Evolutionary conservation across 1,284 basidiomycete species (phyloP), one percentile per base, ranked within the genome.

Genomic region (Abortiporus biennis): DNA sequence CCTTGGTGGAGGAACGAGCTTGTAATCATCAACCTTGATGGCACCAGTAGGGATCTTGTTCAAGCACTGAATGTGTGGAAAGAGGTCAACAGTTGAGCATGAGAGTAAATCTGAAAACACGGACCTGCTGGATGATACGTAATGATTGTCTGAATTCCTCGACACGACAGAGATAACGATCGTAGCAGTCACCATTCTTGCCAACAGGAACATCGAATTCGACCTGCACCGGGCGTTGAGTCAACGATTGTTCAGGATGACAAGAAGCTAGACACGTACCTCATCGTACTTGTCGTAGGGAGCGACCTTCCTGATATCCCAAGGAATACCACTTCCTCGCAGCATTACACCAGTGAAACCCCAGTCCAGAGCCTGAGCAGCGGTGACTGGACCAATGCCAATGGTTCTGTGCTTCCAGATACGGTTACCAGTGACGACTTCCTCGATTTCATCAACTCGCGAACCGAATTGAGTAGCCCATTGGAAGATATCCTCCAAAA

Each of bases 211-310:
- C 72, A 57, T 99, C 93, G 57, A 99, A 98, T 59, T 99, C 95
- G 55, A 98, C 93, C 80, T 85, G 16, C 12, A 17, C 4, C 16
- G 20, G 29, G n/a, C 12, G 35, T 12, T 40, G 32, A 47, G 20
- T n/a, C n/a, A 20, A 17, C 16, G n/a, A 9, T n/a, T n/a, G 17
- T 11, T 15, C 41, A 37, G 29, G 13, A 6, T 13, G 12, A 8
- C 20, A 33, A 36, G 35, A 23, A 29, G 34, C 40, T 25, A 22
- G 17, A 23, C 19, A 29, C 67, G 42, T 48, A 80, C 83, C 78
- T 97, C 84, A 57, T 91, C 92, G 62, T 99, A 98, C 60, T 93
- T 94, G 62, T 99, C 95, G 62, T 99, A 99, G 17, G 95, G 95
- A 21, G 79, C 74, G 20, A 91, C 80, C 69, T 94, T 98, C 54